Evolutionary conservation across 352 stramenopile genomes (phyloP), one percentile per base, ranked within the genome.

Genomic region (Pythium myriotylum): DNA sequence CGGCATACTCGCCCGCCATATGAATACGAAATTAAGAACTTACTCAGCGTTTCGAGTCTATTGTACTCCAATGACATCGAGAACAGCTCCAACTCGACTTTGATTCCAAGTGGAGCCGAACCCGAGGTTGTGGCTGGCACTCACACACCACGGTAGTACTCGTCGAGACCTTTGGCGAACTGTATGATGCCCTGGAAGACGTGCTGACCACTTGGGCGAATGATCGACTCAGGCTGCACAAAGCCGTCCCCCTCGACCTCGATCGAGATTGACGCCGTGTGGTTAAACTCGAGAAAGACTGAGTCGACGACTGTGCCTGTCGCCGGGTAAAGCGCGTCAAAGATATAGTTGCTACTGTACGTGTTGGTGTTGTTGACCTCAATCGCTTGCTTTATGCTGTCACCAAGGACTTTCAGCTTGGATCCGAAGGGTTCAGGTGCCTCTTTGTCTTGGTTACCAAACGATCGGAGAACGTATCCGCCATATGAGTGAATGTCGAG

Each of bases 231-330:
- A 8, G 24, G 24, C 12, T 59, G 59, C 6, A 70, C 49, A 35
- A 74, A 74, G 45, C 41, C 55, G 23, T 59, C 54, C 46, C 67
- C 67, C n/a, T 70, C 54, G 50, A 74, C 45, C 50, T 74, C 67
- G 47, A 74, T 59, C 40, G 55, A 70, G 6, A 74, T 29, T 12
- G 48, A 33, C 17, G 56, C 58, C 12, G 67, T 59, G 46, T 61
- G 67, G 41, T 69, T 59, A 16, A 70, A 62, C 7, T 55, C 43
- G 13, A 37, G 42, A 40, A 60, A 73, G 49, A 73, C 40, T n/a
- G 51, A 51, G 40, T 73, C 66, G 4, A 27, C 46, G 57, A 70
- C 69, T 24, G 60, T 63, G 16, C 66, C 66, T 46, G 70, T 70
- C n/a, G 35, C 37, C 43, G 62, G 33, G 46, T 73, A 73, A n/a